Evolutionary conservation across 257 asterid species (phyloP).

Genomic region (Ocimum tenuiflorum): DNA sequence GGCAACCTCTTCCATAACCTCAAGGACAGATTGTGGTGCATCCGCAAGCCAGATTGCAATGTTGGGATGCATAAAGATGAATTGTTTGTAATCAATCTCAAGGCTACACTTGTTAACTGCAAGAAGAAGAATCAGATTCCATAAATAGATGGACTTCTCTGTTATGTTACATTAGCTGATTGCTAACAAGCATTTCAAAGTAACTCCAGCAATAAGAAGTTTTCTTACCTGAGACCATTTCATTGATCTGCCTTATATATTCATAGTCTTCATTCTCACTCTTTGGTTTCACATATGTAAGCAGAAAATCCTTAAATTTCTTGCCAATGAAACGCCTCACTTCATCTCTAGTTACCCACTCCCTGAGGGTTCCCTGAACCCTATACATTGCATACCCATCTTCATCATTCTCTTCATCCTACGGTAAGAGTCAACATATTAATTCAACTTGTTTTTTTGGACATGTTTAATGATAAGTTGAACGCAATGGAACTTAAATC

Average conservation of each 20-base stretch:
- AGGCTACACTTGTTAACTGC: slow-evolving; percentile 98
- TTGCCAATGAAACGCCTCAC: slow-evolving; percentile 87
- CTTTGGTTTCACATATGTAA: slow-evolving; percentile 72
- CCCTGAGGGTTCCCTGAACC: slow-evolving; percentile 95
- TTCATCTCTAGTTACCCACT: slow-evolving; percentile 99
- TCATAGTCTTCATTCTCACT: slow-evolving; percentile 75
- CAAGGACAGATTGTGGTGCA: slow-evolving; percentile 98
- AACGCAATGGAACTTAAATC: background rate
- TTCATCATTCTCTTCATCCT: slow-evolving; percentile 90
- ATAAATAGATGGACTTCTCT: background rate
- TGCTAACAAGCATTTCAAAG: slow-evolving; percentile 5
- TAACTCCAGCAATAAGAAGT: slow-evolving; percentile 2
- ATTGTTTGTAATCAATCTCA: slow-evolving; percentile 91
- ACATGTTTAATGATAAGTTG: background rate
- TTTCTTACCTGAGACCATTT: slow-evolving; percentile 82
- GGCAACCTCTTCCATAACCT: slow-evolving; percentile 97
- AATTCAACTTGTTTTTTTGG: background rate
- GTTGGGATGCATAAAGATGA: slow-evolving; percentile 73
- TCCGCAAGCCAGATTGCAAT: slow-evolving; percentile 99
- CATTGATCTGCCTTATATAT: slow-evolving; percentile 87
- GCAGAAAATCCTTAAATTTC: slow-evolving; percentile 85
- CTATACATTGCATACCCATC: slow-evolving; percentile 82
- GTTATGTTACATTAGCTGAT: background rate
- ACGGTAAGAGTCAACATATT: slow-evolving; percentile 5
- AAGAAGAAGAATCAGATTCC: slow-evolving; percentile 20